Base-by-base conservation (phyloP, 306 rosid species). In the Cyamopsis tetragonoloba region DNA sequence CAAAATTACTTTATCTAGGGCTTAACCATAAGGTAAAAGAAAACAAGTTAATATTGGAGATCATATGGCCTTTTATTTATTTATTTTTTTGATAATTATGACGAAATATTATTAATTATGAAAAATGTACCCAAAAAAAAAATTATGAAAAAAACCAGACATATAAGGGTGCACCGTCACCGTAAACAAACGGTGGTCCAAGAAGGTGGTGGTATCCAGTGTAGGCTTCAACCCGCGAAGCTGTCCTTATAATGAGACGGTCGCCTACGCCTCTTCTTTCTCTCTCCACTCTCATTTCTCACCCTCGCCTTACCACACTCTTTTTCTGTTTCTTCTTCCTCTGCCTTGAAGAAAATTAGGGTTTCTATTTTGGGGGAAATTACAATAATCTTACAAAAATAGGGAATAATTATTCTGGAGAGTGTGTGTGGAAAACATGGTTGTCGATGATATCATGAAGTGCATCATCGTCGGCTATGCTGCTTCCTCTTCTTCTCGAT, bases 401-500 rank as follows among this genome's bases (percentile, higher is more conserved):
- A 5, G 78, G 75, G 34, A 39, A 59, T n/a, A 56, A 48, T 12
- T 7, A 28, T 19, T 38, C 35, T 31, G 67, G 59, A 30, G 39
- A 38, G 66, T 47, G 62, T 47, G 62, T 53, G 71, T 73, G 13
- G 56, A 58, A 64, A 77, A 34, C 42, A 78, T 74, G 81, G 77
- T 80, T 77, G 92, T 86, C 79, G 87, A 93, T 83, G 91, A 88
- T 83, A 76, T 74, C 78, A 72, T 77, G 86, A 81, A 79, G 86
- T 70, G 83, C 77, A 70, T 84, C 86, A 43, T 72, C 82, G 59
- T 81, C 56, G 78, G 77, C 58, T 84, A 38, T 77, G 87, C 88
- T 57, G 78, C 72, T 73, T 85, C 84, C 69, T 71, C 79, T 65
- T 84, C 91, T 70, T 75, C 80, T 75, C 85, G 88, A 58, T 87